Conservation (phyloP, 768 basidiomycete genomes). For the Termitomyces sp. region DNA sequence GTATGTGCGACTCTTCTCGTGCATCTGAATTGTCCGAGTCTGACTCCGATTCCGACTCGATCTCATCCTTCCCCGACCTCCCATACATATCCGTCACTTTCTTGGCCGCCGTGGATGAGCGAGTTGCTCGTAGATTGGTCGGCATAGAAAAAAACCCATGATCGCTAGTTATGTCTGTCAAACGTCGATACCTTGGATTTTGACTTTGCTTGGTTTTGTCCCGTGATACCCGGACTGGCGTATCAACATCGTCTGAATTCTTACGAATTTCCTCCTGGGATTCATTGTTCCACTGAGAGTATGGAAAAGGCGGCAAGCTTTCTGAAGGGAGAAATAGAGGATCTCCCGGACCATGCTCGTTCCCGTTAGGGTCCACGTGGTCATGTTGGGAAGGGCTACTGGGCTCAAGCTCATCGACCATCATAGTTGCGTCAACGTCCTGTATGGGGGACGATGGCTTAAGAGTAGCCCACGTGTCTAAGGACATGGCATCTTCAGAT, state of each 20-base stretch:
- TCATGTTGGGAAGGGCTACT: constrained; percentile 13
- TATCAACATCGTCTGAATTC: constrained; percentile 23
- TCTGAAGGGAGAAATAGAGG: constrained; percentile 49
- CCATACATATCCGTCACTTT: constrained; percentile 34
- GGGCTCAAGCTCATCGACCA: constrained; percentile 22
- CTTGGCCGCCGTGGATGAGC: constrained; percentile 19
- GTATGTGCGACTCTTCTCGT: constrained; percentile 51
- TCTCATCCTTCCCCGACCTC: constrained; percentile 24
- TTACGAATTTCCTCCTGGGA: constrained; percentile 2
- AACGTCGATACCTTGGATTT: constrained; percentile 32
- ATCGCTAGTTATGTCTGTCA: constrained; percentile 52
- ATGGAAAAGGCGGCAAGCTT: constrained; percentile 50
- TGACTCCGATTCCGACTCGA: constrained; percentile 35
- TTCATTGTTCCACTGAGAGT: constrained; percentile 38
- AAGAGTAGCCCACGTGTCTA: constrained; percentile 19
- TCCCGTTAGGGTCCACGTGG: constrained; percentile 2
- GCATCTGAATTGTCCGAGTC: constrained; percentile 40
- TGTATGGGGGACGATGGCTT: constrained; percentile 16
- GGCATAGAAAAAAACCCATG: constrained; percentile 24
- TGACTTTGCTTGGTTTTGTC: constrained; percentile 10
- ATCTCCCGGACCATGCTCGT: constrained; percentile 5
- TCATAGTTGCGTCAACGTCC: constrained; percentile 16
- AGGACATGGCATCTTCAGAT: constrained; percentile 10
- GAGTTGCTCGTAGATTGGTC: constrained; percentile 25
- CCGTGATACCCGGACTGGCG: constrained; percentile 20